Base-by-base conservation (phyloP, 805 yeast species). In the Tetrapisispora taiwanensis region DNA sequence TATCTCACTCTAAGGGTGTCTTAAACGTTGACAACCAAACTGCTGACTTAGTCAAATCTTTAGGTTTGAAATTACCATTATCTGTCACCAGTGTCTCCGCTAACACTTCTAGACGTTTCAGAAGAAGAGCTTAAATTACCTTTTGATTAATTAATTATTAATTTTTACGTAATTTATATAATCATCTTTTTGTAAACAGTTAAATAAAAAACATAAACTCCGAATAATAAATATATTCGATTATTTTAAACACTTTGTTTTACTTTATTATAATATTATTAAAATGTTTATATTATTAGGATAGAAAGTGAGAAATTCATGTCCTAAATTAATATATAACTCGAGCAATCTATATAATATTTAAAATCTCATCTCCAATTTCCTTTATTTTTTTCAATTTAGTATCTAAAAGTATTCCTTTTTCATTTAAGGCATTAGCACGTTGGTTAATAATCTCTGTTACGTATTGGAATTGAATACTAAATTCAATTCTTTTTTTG, bases 1-100 rank as follows among this genome's bases (percentile, higher is more conserved):
- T 92, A 70, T 81, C 94, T 61, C 86, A 85, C 83, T 81, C 92
- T 71, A 87, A 88, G 76, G 88, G 87, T 71, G 92, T 84, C 69
- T 85, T 92, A 73, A 89, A 86, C 76, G 95, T 90, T 70, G 98
- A 90, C 74, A 77, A 84, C 70, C 96, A 88, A 76, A 90, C 97
- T 67, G 87, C 87, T 69, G 92, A 84, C 69, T 79, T 90, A 74
- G 88, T 90, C 68, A 86, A 88, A 78, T 69, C 90, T 62, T 79
- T 90, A 68, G 97, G 97, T 69, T 82, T 84, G 81, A 77, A 78
- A 67, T 73, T 87, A 66, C 94, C 95, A 71, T 72, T 84, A 67
- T 79, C 81, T 68, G 88, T 88, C 66, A 79, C 82, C 68, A 74
- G 85, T 63, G 84, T 87, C 67, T 83, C 95, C 70, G 75, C 92